Base-by-base conservation (phyloP, 768 basidiomycete genomes). In the Gyrodon lividus region DNA sequence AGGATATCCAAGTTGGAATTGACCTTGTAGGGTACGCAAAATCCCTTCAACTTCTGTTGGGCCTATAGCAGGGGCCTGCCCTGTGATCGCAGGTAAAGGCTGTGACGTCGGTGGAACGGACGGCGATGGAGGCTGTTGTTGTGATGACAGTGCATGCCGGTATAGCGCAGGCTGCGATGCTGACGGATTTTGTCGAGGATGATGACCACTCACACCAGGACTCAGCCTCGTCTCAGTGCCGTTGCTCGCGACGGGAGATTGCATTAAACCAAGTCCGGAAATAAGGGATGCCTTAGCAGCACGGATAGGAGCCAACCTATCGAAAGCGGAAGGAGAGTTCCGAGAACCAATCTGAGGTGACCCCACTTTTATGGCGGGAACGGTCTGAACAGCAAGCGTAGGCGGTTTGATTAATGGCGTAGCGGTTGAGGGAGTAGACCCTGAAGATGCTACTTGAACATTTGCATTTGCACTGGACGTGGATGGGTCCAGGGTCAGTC, bases 301-400 rank as follows among this genome's bases (percentile, higher is more conserved):
- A 23, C 67, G 67, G 52, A 69, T 69, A 19, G 67, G 67, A 4
- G 69, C 67, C 6, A 70, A 56, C 52, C 64, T 70, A 33, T 69
- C 67, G 24, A 40, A 10, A 3, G 43, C 49, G 2, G 30, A 47
- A 13, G 58, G 45, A 10, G 57, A 55, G 20, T 49, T 57, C 33
- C 58, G 4, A 16, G 59, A 34, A 14, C 12, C 17, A 5, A 55
- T 40, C 40, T 52, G 53, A 5, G 50, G 54, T 31, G 67, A 58
- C 40, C 62, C 69, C 10, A 19, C 40, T 38, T 62, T 64, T 8
- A 58, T 44, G 6, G 8, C 20, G 12, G 56, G 26, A 13, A 50
- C 20, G 17, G 58, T 58, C 38, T 60, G 64, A 14, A 57, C 2
- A 10, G 48, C 54, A 35, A 48, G 22, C 8, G 58, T 44, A 30